phyloP scores from a whole-genome alignment of 139 green algal species.

The Protoeuglena noctilucae region DNA sequence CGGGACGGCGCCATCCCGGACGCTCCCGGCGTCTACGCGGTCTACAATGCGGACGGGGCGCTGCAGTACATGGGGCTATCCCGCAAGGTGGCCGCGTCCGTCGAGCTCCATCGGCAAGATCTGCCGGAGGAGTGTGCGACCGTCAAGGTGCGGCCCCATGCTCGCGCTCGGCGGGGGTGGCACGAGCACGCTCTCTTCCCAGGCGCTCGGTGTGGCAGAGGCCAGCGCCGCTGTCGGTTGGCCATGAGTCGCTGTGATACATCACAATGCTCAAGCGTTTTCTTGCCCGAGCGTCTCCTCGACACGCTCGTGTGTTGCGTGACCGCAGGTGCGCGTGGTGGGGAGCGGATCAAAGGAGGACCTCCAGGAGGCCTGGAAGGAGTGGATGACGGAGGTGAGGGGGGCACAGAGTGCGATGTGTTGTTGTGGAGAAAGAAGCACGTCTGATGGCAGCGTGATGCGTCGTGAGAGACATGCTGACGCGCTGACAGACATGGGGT shows the following conservation, averaged over 20 bases:
- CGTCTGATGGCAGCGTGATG: not conserved
- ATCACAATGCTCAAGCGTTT: too few species aligned
- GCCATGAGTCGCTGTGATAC: too few species aligned
- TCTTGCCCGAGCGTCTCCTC: too few species aligned
- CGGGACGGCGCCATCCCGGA: not conserved
- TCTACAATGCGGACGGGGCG: slow-evolving; percentile 1
- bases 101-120: too few species aligned
- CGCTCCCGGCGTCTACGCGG: slow-evolving; percentile 1
- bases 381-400: slow-evolving; percentile 56
- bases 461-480: not conserved
- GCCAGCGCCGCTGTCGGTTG: too few species aligned
- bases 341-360: slow-evolving; percentile 37
- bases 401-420: slow-evolving; percentile 8
- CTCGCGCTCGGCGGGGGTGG: too few species aligned
- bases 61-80: slow-evolving; percentile 6
- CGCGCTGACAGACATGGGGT: not conserved
- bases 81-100: slow-evolving; percentile 3
- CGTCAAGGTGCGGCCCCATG: too few species aligned
- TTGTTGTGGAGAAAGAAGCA: slow-evolving; percentile 1
- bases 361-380: slow-evolving; percentile 63
- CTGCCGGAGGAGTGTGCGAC: too few species aligned
- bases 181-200: too few species aligned
- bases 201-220: too few species aligned
- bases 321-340: too few species aligned
- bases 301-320: too few species aligned